A percentile compares a stretch with the other conserved stretches of the same genome.
Conservation (phyloP, 1,284 basidiomycete genomes). For the Cystobasidium sp. region DNA sequence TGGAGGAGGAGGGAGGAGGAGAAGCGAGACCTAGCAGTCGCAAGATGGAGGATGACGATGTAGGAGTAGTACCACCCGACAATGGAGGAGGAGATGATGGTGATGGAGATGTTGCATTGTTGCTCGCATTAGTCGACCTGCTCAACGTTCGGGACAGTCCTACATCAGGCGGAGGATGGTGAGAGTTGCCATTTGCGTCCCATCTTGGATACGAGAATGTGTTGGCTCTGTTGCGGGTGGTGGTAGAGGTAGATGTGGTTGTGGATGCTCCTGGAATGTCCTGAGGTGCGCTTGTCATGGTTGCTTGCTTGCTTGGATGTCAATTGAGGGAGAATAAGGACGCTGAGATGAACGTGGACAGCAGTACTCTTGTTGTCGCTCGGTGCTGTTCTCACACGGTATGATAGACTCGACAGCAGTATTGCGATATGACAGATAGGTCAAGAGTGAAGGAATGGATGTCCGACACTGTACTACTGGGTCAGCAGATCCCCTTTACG, state of each 20-base stretch:
- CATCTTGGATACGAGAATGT: conserved; percentile 26
- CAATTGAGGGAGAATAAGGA: neutral
- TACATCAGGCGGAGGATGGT: conserved; percentile 34
- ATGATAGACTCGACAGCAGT: too few relatives aligned
- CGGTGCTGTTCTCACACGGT: too few relatives aligned
- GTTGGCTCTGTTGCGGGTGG: conserved; percentile 31
- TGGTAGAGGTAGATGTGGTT: neutral
- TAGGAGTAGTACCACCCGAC: neutral
- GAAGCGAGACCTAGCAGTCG: conserved; percentile 29
- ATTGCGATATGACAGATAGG: too few relatives aligned
- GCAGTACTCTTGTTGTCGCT: too few relatives aligned
- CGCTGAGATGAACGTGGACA: neutral
- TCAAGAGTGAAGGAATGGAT: too few relatives aligned
- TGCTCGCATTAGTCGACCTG: neutral
- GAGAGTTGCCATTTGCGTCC: conserved; percentile 42
- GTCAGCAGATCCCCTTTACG: too few relatives aligned
- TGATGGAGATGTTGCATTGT: neutral
- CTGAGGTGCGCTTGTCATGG: conserved; percentile 24
- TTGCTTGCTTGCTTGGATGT: neutral
- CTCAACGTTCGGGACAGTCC: neutral
- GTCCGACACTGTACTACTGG: too few relatives aligned
- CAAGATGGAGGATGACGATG: conserved; percentile 30
- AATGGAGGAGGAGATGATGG: neutral
- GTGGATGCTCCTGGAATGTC: conserved; percentile 31
- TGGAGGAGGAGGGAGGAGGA: too few relatives aligned